Conservation (phyloP, 2,329 filamentous ascomycete genomes). For the Gremmenia infestans region DNA sequence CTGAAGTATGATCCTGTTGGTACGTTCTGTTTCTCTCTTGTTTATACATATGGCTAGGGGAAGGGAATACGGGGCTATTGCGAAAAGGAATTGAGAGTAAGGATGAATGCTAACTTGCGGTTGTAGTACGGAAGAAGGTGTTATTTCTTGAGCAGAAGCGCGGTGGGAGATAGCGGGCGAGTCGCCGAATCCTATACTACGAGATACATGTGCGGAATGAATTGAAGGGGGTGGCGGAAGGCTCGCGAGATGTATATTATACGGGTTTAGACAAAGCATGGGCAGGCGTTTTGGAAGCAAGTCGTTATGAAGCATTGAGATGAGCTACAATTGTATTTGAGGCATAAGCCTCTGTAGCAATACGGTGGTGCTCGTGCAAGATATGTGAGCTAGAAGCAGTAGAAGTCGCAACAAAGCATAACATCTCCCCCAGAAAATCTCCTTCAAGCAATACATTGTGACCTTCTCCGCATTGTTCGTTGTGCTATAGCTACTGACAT, state of each 20-base stretch:
- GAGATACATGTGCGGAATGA: background rate
- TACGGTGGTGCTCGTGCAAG: background rate
- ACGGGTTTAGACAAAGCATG: background rate
- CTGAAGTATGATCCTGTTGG: conserved; percentile 97
- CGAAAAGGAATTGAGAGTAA: background rate
- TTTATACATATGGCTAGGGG: background rate
- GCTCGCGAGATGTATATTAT: background rate
- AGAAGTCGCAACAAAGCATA: background rate
- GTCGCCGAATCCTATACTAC: background rate
- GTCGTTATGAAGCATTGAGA: background rate
- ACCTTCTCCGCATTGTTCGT: background rate
- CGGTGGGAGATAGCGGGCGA: conserved; percentile 48
- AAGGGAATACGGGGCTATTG: background rate
- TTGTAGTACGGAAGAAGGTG: conserved; percentile 83
- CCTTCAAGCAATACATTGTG: background rate
- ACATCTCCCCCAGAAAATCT: background rate
- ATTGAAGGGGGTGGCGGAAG: background rate
- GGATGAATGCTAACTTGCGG: conserved; percentile 1
- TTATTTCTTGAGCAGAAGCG: conserved; percentile 93
- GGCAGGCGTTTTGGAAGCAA: background rate
- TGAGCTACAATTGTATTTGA: background rate
- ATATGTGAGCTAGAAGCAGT: background rate
- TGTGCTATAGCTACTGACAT: background rate
- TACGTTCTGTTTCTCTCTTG: conserved; percentile 33
- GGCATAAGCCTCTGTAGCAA: background rate